A percentile compares a stretch with the other conserved stretches of the same genome.
Conservation (phyloP, 352 stramenopile genomes). For the Plasmopara muralis region DNA sequence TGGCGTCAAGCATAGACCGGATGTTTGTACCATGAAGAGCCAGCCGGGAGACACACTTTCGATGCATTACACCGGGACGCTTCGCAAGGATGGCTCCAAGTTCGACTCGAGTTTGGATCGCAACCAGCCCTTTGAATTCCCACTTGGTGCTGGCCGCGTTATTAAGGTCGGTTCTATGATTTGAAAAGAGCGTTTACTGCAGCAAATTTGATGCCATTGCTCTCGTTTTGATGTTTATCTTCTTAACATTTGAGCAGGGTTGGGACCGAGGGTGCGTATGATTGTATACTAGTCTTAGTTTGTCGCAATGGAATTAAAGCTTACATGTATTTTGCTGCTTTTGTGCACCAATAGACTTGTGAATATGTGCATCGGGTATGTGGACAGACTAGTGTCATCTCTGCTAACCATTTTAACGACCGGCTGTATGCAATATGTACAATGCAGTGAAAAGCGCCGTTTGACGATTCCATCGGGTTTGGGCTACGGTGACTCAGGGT, state of each 20-base stretch:
- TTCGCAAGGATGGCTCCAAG: conserved; percentile 93
- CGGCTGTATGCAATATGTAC: background rate
- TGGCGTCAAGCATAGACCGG: conserved; percentile 71
- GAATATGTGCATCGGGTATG: conserved; percentile 82
- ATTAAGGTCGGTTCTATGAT: conserved; percentile 79
- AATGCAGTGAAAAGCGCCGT: conserved; percentile 74
- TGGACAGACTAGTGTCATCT: conserved; percentile 2
- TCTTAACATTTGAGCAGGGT: conserved; percentile 27
- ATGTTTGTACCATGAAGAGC: conserved; percentile 64
- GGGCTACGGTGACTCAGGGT: conserved; percentile 92
- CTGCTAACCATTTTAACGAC: background rate
- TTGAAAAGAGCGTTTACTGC: background rate
- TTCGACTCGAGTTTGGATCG: conserved; percentile 97
- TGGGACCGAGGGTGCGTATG: conserved; percentile 74
- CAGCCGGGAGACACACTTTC: conserved; percentile 85
- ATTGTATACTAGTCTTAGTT: background rate
- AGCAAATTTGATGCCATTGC: conserved; percentile 7
- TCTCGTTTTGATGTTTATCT: conserved; percentile 2
- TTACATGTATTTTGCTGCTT: conserved; percentile 6
- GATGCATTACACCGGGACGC: conserved; percentile 94
- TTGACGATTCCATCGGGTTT: conserved; percentile 84
- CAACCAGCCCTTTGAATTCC: conserved; percentile 92
- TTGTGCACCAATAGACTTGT: conserved; percentile 50
- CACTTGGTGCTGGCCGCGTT: conserved; percentile 88
- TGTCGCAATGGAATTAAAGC: background rate